Percentiles rank a stretch among this genome's conserved stretches.
phyloP scores from a whole-genome alignment of 352 stramenopile genomes.

The Pseudoperonospora humuli region DNA sequence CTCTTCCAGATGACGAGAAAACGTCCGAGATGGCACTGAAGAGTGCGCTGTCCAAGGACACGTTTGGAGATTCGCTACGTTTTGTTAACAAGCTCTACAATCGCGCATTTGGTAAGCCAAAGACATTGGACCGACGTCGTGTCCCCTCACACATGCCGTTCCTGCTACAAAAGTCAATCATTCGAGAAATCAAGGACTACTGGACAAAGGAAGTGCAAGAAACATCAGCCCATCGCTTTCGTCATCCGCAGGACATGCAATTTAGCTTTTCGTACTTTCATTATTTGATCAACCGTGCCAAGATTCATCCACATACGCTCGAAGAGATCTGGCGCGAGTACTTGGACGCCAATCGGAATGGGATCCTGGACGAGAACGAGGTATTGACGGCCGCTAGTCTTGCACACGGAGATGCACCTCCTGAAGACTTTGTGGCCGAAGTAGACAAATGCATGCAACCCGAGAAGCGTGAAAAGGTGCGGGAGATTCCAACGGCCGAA shows the following conservation, averaged over 20 bases:
- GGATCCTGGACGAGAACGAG: constrained; percentile 87
- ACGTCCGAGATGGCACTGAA: constrained; percentile 17
- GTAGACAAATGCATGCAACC: constrained; percentile 65
- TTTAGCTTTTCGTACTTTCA: constrained; percentile 95
- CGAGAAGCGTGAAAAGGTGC: constrained; percentile 65
- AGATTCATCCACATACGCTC: constrained; percentile 64
- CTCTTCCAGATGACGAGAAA: constrained; percentile 3
- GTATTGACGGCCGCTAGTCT: constrained; percentile 85
- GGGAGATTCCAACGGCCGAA: constrained; percentile 45
- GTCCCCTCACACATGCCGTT: constrained; percentile 95
- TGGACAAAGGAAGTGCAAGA: constrained; percentile 63
- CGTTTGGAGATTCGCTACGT: constrained; percentile 88
- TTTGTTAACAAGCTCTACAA: constrained; percentile 91
- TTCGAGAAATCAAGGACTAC: constrained; percentile 86
- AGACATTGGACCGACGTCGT: constrained; percentile 42
- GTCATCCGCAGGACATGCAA: constrained; percentile 90
- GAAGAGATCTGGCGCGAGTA: constrained; percentile 82
- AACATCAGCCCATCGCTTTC: constrained; percentile 87
- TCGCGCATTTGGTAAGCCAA: constrained; percentile 69
- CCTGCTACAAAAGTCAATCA: constrained; percentile 82
- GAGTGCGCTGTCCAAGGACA: constrained; percentile 71
- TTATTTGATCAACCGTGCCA: constrained; percentile 87
- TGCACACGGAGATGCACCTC: constrained; percentile 56
- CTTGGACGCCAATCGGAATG: constrained; percentile 88
- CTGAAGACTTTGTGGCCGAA: constrained; percentile 55